These are phyloP conservation scores for Gnetum montanum DNA, from an alignment of 75 land plant species.

Conservation along the genomic window DNA sequence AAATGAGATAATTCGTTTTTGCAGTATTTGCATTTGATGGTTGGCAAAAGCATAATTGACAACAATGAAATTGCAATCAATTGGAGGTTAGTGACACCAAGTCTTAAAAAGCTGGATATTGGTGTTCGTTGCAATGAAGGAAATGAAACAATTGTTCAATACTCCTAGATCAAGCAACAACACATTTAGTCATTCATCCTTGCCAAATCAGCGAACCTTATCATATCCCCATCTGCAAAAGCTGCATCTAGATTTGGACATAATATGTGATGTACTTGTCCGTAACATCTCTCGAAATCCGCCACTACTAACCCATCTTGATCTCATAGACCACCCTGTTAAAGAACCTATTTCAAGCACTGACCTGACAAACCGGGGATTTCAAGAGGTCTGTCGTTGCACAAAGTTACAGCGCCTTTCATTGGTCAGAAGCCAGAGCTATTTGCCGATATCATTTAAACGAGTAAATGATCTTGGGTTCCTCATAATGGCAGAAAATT, in stretches of 20 bases:
- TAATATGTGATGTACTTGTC: conserved; percentile 72
- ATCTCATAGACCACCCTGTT: conserved; percentile 80
- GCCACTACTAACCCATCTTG: conserved; percentile 55
- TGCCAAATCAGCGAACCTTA: conserved; percentile 1
- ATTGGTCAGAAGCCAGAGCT: conserved; percentile 73
- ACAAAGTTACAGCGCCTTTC: conserved; percentile 59
- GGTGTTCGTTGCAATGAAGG: conserved; percentile 60
- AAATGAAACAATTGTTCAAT: conserved; percentile 40
- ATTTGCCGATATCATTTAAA: conserved; percentile 42
- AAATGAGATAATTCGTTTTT: conserved; percentile 5
- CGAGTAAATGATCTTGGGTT: conserved; percentile 91
- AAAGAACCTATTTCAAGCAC: conserved; percentile 54
- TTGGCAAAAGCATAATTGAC: conserved; percentile 48
- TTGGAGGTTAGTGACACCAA: conserved; percentile 43
- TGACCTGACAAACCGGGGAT: conserved; percentile 82
- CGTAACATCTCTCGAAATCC: conserved; percentile 47
- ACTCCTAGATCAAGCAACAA: neutral
- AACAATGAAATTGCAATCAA: conserved; percentile 38
- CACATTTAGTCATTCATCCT: neutral
- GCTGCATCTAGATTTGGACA: conserved; percentile 62
- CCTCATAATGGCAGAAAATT: conserved; percentile 73
- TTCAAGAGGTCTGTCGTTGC: conserved; percentile 67
- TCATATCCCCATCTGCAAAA: conserved; percentile 48
- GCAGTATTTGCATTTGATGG: conserved; percentile 61
- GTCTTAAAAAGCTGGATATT: conserved; percentile 57